Evolutionary conservation across 2,329 filamentous ascomycete species (phyloP), one percentile per base, ranked within the genome.

Genomic region (Teratosphaeria destructans): DNA sequence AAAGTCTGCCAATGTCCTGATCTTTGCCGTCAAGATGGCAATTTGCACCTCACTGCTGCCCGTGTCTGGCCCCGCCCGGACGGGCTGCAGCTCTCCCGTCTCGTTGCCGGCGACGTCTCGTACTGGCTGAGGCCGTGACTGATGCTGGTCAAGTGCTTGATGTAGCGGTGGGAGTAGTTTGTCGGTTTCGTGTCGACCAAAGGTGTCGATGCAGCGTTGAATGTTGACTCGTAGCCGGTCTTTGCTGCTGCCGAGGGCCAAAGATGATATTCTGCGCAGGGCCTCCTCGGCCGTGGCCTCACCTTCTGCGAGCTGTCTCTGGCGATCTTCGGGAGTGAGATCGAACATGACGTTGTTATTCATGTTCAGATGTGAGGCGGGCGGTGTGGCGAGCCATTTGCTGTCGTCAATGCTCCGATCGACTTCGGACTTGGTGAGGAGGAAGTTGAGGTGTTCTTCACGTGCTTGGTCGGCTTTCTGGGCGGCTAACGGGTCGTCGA

Each of bases 21-120:
- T 99, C 81, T 96, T 97, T 60, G 90, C 84, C 3, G 94, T 99
- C 72, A 99, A 75, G 67, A 99, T 95, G 54, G 91, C 92, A 65
- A 95, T 90, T 79, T 99, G 94, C n/a, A 99, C 95, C 76, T 99
- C 94, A 6, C 90, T 90, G 68, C 90, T 95, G 39, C 94, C 94
- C 0, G 93, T 99, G 72, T 99, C 94, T 5, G 88, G 88, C 0
- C 94, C 94, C n/a, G 86, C 85, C 35, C 95, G 87, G 55, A 82
- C 82, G 53, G 61, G 67, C 65, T 82, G 82, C 29, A 76, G 52
- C 23, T 62, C 56, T 11, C 56, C 60, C 5, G 52, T 63, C n/a
- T 35, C 52, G 11, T 56, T 32, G 5, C 34, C 57, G n/a, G 43
- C 49, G 1, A 49, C 55, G 35, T 56, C 57, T 16, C 43, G 43